Conservation (phyloP, 2,329 filamentous ascomycete species). For the Fusarium keratoplasticum region DNA sequence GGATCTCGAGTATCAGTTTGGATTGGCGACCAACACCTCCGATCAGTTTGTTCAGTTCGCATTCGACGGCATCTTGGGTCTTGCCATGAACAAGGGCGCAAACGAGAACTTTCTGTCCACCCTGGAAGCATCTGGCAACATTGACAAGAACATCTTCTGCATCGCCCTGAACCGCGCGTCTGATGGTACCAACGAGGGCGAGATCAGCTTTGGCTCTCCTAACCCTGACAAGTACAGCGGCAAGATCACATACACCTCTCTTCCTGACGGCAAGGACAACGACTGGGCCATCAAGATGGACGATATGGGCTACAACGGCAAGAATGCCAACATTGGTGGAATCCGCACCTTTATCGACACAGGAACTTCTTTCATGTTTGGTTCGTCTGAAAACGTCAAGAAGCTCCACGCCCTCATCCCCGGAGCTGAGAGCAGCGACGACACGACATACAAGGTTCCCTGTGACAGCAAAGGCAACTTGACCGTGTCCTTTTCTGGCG, state of each 20-base stretch:
- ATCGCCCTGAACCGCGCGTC: constrained; percentile 75
- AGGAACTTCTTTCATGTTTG: constrained; percentile 83
- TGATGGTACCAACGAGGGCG: constrained; percentile 77
- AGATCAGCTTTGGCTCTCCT: constrained; percentile 79
- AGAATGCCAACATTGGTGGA: constrained; percentile 65
- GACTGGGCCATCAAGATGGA: constrained; percentile 82
- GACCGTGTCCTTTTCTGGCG: constrained; percentile 75
- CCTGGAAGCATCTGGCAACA: constrained; percentile 65
- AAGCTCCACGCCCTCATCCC: constrained; percentile 76
- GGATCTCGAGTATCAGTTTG: constrained; percentile 74
- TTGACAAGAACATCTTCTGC: constrained; percentile 75
- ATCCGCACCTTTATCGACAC: constrained; percentile 82
- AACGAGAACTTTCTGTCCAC: constrained; percentile 76
- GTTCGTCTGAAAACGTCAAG: constrained; percentile 74
- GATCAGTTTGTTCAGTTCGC: constrained; percentile 81
- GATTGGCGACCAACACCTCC: constrained; percentile 77
- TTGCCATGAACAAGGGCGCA: constrained; percentile 72
- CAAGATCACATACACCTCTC: constrained; percentile 71
- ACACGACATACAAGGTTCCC: constrained; percentile 76
- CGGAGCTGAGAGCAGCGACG: constrained; percentile 66
- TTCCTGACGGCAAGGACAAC: constrained; percentile 59
- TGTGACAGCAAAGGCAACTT: constrained; percentile 74
- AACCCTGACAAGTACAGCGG: constrained; percentile 76
- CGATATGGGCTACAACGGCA: constrained; percentile 72
- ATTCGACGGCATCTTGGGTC: constrained; percentile 88